Base-by-base conservation (phyloP, 1,284 basidiomycete genomes). In the Rhodotorula glutinis region DNA sequence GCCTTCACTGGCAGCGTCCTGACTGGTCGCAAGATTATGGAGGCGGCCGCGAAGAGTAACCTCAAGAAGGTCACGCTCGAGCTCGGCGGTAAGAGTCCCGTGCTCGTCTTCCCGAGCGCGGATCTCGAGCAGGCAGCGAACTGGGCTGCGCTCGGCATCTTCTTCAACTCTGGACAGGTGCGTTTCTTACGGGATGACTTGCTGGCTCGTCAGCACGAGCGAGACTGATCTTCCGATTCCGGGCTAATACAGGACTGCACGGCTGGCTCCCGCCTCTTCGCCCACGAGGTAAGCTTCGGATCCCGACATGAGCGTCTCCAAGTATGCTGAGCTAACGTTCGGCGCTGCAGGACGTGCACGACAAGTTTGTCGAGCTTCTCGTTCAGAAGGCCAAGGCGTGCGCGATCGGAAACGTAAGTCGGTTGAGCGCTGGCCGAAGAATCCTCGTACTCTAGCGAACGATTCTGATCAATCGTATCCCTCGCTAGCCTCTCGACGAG, bases 281-380 rank as follows among this genome's bases (percentile, higher is more conserved):
- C 74, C n/a, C 66, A 73, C 44, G 72, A 69, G 40, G 62, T 63
- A 25, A 33, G 65, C 44, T 19, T 23, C 46, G 1, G 41, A 29
- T 46, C 27, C 13, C 23, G 43, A 11, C 33, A 17, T n/a, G n/a
- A n/a, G n/a, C n/a, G n/a, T n/a, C n/a, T n/a, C n/a, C n/a, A n/a
- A n/a, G n/a, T n/a, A n/a, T n/a, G n/a, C n/a, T n/a, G n/a, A n/a
- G n/a, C n/a, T n/a, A n/a, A n/a, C n/a, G n/a, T n/a, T n/a, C n/a
- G n/a, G n/a, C n/a, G n/a, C n/a, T n/a, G 13, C 47, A 67, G 62
- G 63, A 56, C 16, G 82, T 92, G 57, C 89, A 92, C 76, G 89
- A 93, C 77, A 87, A 87, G 77, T 94, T 94, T 78, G 75, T 93
- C 57, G 78, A 82, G 53, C 77, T 87, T 54, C 81, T 95, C 57